Evolutionary conservation across 2,329 filamentous ascomycete genomes (phyloP).

Genomic region (Rutstroemia sp.): DNA sequence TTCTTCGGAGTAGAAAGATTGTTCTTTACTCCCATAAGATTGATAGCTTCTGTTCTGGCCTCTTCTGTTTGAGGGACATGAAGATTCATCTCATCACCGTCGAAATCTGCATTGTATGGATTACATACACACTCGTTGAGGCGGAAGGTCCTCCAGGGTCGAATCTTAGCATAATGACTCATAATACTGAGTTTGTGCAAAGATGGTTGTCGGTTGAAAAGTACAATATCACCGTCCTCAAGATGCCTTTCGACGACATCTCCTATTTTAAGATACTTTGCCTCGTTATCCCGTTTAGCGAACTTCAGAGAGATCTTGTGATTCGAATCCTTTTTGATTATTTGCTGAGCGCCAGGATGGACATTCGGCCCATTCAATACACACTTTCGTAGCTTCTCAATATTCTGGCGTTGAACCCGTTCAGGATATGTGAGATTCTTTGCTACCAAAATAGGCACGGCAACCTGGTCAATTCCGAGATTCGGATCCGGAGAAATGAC

Average conservation of each 20-base stretch:
- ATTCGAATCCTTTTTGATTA: slow-evolving; percentile 61
- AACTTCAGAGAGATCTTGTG: slow-evolving; percentile 72
- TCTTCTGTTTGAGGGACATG: slow-evolving; percentile 98
- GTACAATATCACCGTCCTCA: slow-evolving; percentile 88
- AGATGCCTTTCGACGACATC: slow-evolving; percentile 92
- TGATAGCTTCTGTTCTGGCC: slow-evolving; percentile 87
- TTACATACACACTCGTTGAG: slow-evolving; percentile 97
- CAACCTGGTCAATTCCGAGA: slow-evolving; percentile 85
- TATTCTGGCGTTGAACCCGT: slow-evolving; percentile 75
- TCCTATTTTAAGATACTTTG: slow-evolving; percentile 68
- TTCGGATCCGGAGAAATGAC: slow-evolving; percentile 98
- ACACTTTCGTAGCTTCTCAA: slow-evolving; percentile 68
- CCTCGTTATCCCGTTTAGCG: slow-evolving; percentile 62
- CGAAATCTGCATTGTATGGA: slow-evolving; percentile 98
- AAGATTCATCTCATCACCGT: slow-evolving; percentile 98
- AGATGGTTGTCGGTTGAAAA: slow-evolving; percentile 97
- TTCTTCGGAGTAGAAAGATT: slow-evolving; percentile 95
- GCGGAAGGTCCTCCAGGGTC: slow-evolving; percentile 92
- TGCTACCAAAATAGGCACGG: slow-evolving; percentile 84
- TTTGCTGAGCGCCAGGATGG: slow-evolving; percentile 83
- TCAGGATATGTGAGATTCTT: slow-evolving; percentile 96
- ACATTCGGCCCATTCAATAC: slow-evolving; percentile 67
- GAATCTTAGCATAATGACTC: slow-evolving; percentile 85
- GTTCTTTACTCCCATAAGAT: slow-evolving; percentile 96
- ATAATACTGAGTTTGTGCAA: slow-evolving; percentile 98